Conservation (phyloP, 139 green algal species). For the Klebsormidium nitens region DNA sequence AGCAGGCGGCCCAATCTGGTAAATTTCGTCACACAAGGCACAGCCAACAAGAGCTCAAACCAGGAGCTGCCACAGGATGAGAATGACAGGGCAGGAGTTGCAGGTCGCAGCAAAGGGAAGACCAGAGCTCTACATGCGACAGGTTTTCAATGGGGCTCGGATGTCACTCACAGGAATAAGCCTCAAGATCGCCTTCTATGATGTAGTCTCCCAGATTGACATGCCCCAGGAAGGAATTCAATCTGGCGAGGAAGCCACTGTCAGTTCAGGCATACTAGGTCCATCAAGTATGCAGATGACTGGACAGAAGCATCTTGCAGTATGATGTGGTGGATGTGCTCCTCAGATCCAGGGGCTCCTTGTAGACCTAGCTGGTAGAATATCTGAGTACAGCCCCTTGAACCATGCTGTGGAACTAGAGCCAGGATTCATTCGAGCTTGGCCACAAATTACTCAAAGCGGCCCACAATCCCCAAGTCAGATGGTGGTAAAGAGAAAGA, state of each 20-base stretch:
- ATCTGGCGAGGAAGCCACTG: slow-evolving; percentile 45
- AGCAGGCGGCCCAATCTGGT: background rate
- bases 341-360: background rate
- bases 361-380: background rate
- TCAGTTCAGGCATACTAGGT: background rate
- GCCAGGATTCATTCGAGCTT: no score
- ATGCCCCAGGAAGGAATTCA: slow-evolving; percentile 80
- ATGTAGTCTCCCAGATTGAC: slow-evolving; percentile 85
- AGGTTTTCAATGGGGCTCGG: background rate
- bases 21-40: slow-evolving; percentile 16
- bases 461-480: no score
- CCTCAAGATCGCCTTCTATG: slow-evolving; percentile 80
- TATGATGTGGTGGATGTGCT: background rate
- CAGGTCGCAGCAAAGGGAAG: background rate
- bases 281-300: background rate
- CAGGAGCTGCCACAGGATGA: no score
- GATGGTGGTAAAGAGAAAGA: no score
- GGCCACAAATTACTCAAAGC: no score
- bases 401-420: no score
- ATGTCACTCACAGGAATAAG: slow-evolving; percentile 80
- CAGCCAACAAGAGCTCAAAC: slow-evolving; percentile 2
- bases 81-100: no score
- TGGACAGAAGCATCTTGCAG: background rate
- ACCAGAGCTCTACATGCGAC: background rate
- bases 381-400: no score